Conservation (phyloP, 2,329 filamentous ascomycete genomes). For the Fusarium begoniae region DNA sequence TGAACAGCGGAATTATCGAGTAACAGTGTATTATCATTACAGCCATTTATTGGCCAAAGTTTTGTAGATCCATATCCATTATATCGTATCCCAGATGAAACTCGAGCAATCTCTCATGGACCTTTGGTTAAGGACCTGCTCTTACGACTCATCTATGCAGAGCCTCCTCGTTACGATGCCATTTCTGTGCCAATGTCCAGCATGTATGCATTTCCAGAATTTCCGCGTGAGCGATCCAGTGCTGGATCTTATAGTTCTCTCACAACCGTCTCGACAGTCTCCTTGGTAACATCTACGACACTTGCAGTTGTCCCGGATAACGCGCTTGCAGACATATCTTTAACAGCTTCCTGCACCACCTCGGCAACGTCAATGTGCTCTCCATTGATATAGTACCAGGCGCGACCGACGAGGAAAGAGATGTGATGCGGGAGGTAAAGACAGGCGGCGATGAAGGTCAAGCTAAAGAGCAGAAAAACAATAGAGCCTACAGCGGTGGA, state of each 20-base stretch:
- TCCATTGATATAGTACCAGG: constrained; percentile 95
- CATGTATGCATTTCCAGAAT: not conserved
- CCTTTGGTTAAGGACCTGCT: not conserved
- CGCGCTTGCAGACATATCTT: constrained; percentile 45
- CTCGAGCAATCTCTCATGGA: not conserved
- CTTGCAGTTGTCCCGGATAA: constrained; percentile 42
- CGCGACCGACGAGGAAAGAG: constrained; percentile 80
- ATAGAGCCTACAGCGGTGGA: constrained; percentile 76
- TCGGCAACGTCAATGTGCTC: constrained; percentile 67
- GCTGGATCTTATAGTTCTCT: constrained; percentile 48
- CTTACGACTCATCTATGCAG: not conserved
- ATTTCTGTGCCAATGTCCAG: not conserved
- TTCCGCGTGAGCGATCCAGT: not conserved
- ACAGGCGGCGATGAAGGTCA: constrained; percentile 85
- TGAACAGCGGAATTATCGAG: not conserved
- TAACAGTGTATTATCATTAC: constrained; percentile 36
- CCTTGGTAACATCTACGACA: constrained; percentile 38
- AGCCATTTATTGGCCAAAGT: constrained; percentile 27
- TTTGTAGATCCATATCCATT: constrained; percentile 30
- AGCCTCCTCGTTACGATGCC: not conserved
- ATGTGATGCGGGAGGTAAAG: constrained; percentile 96
- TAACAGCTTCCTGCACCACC: constrained; percentile 46
- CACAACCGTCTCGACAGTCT: constrained; percentile 40
- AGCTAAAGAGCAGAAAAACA: constrained; percentile 87
- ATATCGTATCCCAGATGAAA: constrained; percentile 29